phyloP scores from a whole-genome alignment of 345 rosid genomes.

The Ceriops zippeliana region DNA sequence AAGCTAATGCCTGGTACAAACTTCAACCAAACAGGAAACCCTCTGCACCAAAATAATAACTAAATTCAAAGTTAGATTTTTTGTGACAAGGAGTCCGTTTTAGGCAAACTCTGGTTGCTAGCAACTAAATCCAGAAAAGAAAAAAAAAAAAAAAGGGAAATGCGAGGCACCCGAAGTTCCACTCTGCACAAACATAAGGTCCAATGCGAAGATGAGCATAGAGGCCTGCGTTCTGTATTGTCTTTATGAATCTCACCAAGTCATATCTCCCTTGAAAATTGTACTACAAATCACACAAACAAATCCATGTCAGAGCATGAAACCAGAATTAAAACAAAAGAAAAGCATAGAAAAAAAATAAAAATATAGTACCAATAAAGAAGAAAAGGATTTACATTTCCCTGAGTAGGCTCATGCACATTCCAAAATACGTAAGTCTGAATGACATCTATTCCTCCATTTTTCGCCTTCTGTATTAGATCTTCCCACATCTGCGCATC shows the following conservation, averaged over 20 bases:
- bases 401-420: constrained; percentile 95
- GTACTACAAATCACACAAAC: constrained; percentile 40
- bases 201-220: constrained; percentile 97
- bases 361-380: neutral
- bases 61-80: neutral
- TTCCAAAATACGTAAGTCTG: constrained; percentile 99
- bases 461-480: constrained; percentile 95
- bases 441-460: constrained; percentile 90
- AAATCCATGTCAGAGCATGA: neutral
- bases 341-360: neutral
- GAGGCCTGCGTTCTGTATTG: constrained; percentile 76
- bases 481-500: constrained; percentile 92
- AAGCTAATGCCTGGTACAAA: constrained; percentile 98
- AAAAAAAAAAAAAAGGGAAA: constrained; percentile 13
- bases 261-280: constrained; percentile 93
- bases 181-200: constrained; percentile 98
- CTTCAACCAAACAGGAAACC: constrained; percentile 99
- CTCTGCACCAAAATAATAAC: constrained; percentile 39
- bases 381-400: constrained; percentile 50
- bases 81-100: too few relatives aligned
- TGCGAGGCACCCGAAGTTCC: constrained; percentile 89
- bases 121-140: constrained; percentile 18
- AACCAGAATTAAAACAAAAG: neutral
- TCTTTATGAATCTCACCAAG: constrained; percentile 85
- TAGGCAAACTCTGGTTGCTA: neutral